phyloP scores from a whole-genome alignment of 176 grass and related monocot genomes.

The Ensete ventricosum region DNA sequence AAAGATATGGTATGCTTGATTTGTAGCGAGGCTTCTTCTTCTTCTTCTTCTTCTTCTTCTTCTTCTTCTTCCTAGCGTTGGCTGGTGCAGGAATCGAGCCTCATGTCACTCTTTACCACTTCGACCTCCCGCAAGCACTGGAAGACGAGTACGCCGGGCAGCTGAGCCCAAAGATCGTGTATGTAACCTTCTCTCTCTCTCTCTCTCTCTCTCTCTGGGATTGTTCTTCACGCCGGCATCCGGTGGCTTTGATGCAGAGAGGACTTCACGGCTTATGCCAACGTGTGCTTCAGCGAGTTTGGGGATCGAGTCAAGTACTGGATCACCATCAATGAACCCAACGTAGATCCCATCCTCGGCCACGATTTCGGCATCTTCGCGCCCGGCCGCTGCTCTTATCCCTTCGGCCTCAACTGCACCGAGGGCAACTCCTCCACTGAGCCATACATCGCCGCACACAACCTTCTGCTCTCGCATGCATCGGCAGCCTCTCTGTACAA shows the following conservation, averaged over 20 bases:
- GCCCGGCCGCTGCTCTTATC: constrained; percentile 49
- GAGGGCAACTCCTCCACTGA: constrained; percentile 52
- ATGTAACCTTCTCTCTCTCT: constrained; percentile 22
- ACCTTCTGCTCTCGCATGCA: constrained; percentile 42
- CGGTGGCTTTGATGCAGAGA: constrained; percentile 31
- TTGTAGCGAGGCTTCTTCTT: not conserved
- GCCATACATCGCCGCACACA: constrained; percentile 39
- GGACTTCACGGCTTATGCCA: constrained; percentile 49
- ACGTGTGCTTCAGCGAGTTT: constrained; percentile 60
- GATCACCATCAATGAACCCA: constrained; percentile 65
- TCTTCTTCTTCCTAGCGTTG: not conserved
- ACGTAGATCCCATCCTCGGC: constrained; percentile 46
- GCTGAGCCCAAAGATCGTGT: constrained; percentile 58
- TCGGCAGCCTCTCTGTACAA: constrained; percentile 43
- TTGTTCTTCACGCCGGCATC: too few relatives aligned
- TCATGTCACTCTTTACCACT: constrained; percentile 65
- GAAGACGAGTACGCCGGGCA: constrained; percentile 54
- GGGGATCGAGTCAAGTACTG: constrained; percentile 68
- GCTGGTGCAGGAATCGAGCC: constrained; percentile 48
- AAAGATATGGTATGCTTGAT: constrained; percentile 31
- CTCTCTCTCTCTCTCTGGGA: not conserved
- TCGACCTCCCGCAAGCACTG: constrained; percentile 58
- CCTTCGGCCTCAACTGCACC: constrained; percentile 43
- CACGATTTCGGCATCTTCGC: constrained; percentile 24
- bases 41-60: not conserved